phyloP scores from a whole-genome alignment of 768 basidiomycete genomes.

The Podaxis pistillaris region DNA sequence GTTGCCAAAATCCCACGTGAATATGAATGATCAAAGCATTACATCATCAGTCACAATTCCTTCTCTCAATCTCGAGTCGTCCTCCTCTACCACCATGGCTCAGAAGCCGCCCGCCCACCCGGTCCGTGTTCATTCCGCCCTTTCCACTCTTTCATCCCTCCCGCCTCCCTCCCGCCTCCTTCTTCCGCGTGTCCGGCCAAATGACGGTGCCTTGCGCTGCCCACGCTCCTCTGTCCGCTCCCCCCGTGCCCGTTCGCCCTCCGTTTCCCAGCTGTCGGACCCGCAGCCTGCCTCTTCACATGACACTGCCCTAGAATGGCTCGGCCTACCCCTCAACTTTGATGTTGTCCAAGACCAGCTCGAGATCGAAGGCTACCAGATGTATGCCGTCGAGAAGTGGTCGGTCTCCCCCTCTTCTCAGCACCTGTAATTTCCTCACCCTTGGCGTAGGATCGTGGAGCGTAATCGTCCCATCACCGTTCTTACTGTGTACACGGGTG shows the following conservation, averaged over 20 bases:
- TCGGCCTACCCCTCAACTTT: slow-evolving; percentile 44
- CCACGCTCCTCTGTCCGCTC: slow-evolving; percentile 15
- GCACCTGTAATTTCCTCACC: neutral
- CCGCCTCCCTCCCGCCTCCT: slow-evolving; percentile 23
- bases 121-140: slow-evolving; percentile 10
- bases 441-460: slow-evolving; percentile 61
- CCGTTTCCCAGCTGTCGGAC: slow-evolving; percentile 21
- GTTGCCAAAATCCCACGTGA: slow-evolving; percentile 16
- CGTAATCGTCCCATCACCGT: slow-evolving; percentile 57
- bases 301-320: slow-evolving; percentile 32
- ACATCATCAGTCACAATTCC: slow-evolving; percentile 4
- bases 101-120: slow-evolving; percentile 1
- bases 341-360: slow-evolving; percentile 47
- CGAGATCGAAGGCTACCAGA: slow-evolving; percentile 64
- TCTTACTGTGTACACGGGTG: slow-evolving; percentile 76
- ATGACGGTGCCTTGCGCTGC: slow-evolving; percentile 9
- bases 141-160: slow-evolving; percentile 2
- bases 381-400: slow-evolving; percentile 90
- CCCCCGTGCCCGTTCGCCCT: slow-evolving; percentile 21
- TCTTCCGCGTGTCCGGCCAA: slow-evolving; percentile 20
- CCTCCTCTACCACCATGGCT: neutral
- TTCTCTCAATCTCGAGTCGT: neutral
- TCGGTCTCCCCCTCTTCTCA: slow-evolving; percentile 24
- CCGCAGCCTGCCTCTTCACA: slow-evolving; percentile 18
- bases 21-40: neutral